phyloP scores from a whole-genome alignment of 2,329 filamentous ascomycete genomes.

The Talaromyces piceae region DNA sequence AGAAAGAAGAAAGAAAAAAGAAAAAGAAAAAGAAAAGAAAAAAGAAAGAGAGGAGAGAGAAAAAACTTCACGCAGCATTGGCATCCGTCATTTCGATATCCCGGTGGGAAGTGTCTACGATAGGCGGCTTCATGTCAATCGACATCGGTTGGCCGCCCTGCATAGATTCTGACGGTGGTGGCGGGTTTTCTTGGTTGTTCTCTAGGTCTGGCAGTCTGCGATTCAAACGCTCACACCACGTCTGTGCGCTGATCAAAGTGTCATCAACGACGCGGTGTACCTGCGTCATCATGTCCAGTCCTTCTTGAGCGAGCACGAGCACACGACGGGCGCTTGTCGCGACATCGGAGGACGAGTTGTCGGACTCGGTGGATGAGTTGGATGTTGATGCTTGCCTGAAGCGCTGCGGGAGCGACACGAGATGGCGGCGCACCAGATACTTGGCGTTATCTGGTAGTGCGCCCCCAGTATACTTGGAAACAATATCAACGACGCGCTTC shows the following conservation, averaged over 20 bases:
- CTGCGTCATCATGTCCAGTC: constrained; percentile 88
- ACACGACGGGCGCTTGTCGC: constrained; percentile 63
- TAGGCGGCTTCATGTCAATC: constrained; percentile 8
- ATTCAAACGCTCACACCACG: constrained; percentile 78
- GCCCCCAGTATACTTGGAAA: constrained; percentile 86
- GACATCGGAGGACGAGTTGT: constrained; percentile 36
- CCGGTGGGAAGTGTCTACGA: constrained; percentile 3
- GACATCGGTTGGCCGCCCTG: not conserved
- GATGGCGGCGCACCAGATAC: constrained; percentile 71
- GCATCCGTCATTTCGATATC: constrained; percentile 11
- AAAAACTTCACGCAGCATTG: constrained; percentile 1
- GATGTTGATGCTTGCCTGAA: constrained; percentile 65
- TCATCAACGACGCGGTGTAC: constrained; percentile 82
- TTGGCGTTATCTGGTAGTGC: constrained; percentile 84
- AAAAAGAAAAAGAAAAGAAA: not conserved
- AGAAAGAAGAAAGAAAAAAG: not conserved
- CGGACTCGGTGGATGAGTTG: constrained; percentile 26
- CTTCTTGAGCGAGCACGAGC: constrained; percentile 78
- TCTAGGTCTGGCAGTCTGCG: constrained; percentile 33
- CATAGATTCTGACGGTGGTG: constrained; percentile 14
- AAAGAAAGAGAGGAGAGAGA: not conserved
- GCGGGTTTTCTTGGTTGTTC: constrained; percentile 16
- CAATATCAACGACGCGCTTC: constrained; percentile 72
- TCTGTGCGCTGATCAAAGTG: constrained; percentile 82
- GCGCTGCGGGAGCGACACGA: constrained; percentile 75